Base-by-base conservation (phyloP, 1,284 basidiomycete species). In the Rhodotorula mucilaginosa region DNA sequence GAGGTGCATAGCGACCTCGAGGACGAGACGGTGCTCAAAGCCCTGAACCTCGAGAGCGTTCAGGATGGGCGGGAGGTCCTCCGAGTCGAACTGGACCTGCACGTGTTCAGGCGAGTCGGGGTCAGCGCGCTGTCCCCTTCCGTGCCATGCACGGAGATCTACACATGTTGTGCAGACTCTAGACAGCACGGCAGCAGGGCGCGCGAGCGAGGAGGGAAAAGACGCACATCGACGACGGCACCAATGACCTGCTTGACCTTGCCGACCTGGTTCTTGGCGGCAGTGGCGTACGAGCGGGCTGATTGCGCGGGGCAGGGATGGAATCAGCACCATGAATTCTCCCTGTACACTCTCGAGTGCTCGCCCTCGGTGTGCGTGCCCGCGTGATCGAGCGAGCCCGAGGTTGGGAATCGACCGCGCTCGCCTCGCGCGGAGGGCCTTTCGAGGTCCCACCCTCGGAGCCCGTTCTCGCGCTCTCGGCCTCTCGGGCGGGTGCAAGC, bases 21-120 rank as follows among this genome's bases (percentile, higher is more conserved):
- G 91, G 78, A 97, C 93, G 82, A 97, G 91, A 82, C 92, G 91
- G 69, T 70, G 65, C 78, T 83, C 81, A 86, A 94, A 94, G 82
- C 91, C 89, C 83, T 93, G 90, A 73, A 99, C 94, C 85, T 98
- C 95, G 78, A 98, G 91, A 77, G 96, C 96, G 83, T 98, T 98
- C 80, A 98, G 88, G 83, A 99, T 98, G 77, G 93, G 89, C 71
- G 96, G 96, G 63, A 98, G 91, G 83, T 89, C 85, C 77, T 82
- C 82, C 60, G 78, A 68, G 70, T 80, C 80, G 76, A 83, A 83
- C 73, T 79, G 73, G 61, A 70, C 69, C 67, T 71, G 58, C 47
- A 19, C 19, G 58, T 6, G 21, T n/a, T 15, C 23, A 34, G 5
- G 51, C 49, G 3, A 44, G 10, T 44, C 10, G 39, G 39, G 8